Evolutionary conservation across 2,329 filamentous ascomycete species (phyloP).

Genomic region (Stagonosporopsis cucurbitacearum): DNA sequence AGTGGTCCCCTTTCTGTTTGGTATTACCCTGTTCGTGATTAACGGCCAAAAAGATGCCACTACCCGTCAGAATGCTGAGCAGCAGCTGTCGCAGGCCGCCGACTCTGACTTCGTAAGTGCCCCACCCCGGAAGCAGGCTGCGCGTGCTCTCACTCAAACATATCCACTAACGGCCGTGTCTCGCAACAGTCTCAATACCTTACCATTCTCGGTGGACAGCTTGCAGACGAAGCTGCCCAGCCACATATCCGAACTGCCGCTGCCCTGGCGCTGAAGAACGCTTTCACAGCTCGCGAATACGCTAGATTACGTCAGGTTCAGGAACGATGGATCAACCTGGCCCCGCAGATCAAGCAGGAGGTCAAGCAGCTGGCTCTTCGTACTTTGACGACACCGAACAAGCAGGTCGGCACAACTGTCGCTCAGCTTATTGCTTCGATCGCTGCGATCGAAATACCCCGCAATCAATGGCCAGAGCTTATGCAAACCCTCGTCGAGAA

Average conservation of each 20-base stretch:
- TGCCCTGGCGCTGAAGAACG: slow-evolving; percentile 96
- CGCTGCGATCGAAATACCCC: slow-evolving; percentile 91
- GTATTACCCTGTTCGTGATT: slow-evolving; percentile 39
- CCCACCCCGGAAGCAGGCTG: slow-evolving; percentile 31
- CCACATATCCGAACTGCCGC: slow-evolving; percentile 90
- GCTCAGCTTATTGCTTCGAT: slow-evolving; percentile 96
- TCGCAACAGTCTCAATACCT: slow-evolving; percentile 76
- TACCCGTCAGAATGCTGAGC: slow-evolving; percentile 88
- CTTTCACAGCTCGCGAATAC: slow-evolving; percentile 92
- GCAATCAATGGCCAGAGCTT: slow-evolving; percentile 90
- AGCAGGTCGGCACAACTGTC: slow-evolving; percentile 83
- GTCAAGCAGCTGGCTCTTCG: slow-evolving; percentile 92
- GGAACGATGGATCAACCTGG: slow-evolving; percentile 87
- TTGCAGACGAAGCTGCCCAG: slow-evolving; percentile 86
- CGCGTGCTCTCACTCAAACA: slow-evolving; percentile 21
- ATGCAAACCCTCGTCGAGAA: slow-evolving; percentile 90
- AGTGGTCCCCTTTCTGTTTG: slow-evolving; percentile 45
- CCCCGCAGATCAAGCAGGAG: slow-evolving; percentile 79
- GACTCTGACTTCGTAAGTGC: slow-evolving; percentile 90
- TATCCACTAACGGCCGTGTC: slow-evolving; percentile 40
- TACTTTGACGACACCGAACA: slow-evolving; percentile 80
- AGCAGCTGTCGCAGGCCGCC: slow-evolving; percentile 90
- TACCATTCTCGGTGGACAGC: slow-evolving; percentile 85
- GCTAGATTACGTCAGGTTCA: slow-evolving; percentile 87
- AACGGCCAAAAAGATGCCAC: slow-evolving; percentile 73